These are phyloP conservation scores for Durio zibethinus DNA, from an alignment of 345 rosid species.

Conservation along the genomic window DNA sequence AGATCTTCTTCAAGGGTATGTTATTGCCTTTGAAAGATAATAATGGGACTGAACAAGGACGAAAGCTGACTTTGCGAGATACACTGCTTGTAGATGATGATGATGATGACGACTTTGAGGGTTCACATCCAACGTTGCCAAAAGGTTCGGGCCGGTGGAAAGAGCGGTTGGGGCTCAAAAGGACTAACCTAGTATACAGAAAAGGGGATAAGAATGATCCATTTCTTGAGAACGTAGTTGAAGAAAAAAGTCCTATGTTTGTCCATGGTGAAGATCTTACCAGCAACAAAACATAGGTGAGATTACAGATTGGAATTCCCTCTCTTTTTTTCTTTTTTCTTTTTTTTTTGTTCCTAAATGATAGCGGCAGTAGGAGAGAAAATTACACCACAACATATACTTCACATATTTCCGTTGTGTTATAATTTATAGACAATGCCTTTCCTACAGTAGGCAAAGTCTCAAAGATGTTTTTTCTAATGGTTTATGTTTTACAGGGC, in stretches of 20 bases:
- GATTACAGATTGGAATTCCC: neutral
- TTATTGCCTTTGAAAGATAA: conserved; percentile 58
- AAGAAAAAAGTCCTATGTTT: conserved; percentile 32
- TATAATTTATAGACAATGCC: neutral
- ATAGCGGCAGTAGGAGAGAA: no score
- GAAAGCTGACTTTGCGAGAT: conserved; percentile 61
- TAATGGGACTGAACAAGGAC: conserved; percentile 18
- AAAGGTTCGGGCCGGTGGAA: conserved; percentile 54
- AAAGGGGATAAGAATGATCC: conserved; percentile 24
- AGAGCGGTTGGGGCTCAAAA: conserved; percentile 45
- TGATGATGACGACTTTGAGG: conserved; percentile 28
- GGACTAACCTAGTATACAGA: conserved; percentile 18
- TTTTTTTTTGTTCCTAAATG: no score
- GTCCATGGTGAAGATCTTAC: conserved; percentile 9
- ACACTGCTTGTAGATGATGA: conserved; percentile 53
- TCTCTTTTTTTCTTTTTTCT: no score
- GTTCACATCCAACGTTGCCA: conserved; percentile 22
- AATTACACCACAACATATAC: neutral
- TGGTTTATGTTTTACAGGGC: neutral
- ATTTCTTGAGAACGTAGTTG: conserved; percentile 35
- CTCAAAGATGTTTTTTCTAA: neutral
- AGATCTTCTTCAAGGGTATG: conserved; percentile 73
- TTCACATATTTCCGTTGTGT: neutral
- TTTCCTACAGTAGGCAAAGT: neutral
- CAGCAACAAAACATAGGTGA: conserved; percentile 28